These are phyloP conservation scores for Saturnispora galanensis DNA, from an alignment of 805 yeast species.

Conservation along the genomic window DNA sequence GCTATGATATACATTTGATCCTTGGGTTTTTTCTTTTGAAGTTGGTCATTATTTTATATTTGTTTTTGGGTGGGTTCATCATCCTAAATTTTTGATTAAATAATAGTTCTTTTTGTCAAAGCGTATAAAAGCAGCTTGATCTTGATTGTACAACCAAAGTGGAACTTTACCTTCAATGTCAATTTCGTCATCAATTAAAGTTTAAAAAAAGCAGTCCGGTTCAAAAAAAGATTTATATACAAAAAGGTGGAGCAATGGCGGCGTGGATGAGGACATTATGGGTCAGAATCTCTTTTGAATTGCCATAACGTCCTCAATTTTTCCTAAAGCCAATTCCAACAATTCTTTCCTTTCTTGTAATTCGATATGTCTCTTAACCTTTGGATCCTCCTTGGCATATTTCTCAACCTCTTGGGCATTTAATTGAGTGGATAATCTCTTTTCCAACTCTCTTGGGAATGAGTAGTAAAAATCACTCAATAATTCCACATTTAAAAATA, in stretches of 20 bases:
- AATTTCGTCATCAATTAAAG: neutral
- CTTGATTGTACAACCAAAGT: no score
- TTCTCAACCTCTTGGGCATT: constrained; percentile 69
- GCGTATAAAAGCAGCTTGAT: no score
- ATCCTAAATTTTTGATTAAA: no score
- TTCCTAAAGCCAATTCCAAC: constrained; percentile 70
- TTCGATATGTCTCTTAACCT: constrained; percentile 81
- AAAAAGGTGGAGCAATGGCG: neutral
- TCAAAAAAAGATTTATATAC: neutral
- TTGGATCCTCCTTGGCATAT: constrained; percentile 93
- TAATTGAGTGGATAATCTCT: constrained; percentile 52
- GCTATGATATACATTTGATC: constrained; percentile 17
- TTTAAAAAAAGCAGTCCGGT: no score
- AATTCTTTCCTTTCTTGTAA: constrained; percentile 88
- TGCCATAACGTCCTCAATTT: constrained; percentile 78
- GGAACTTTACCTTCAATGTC: no score
- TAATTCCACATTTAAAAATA: constrained; percentile 87
- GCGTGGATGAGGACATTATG: neutral
- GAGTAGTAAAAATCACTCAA: constrained; percentile 92
- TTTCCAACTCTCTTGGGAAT: constrained; percentile 89
- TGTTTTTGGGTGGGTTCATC: neutral
- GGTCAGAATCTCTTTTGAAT: constrained; percentile 34
- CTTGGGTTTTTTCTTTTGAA: neutral
- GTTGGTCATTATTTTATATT: neutral
- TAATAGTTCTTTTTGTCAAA: neutral